Base-by-base conservation (phyloP, 495 filamentous ascomycete genomes). In the Friedmanniomyces endolithicus region DNA sequence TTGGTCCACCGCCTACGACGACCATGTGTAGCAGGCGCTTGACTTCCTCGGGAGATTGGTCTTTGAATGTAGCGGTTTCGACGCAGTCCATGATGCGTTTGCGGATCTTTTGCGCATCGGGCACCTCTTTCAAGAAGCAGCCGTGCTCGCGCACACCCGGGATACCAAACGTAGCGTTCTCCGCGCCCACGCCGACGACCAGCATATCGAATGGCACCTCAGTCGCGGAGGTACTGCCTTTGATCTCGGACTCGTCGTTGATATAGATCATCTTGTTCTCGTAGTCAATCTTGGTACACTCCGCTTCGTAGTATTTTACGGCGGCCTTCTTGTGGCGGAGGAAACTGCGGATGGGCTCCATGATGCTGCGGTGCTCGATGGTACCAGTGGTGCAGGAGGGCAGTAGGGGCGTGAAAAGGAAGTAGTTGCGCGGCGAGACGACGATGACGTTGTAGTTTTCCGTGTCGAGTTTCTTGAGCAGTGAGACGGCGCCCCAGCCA, bases 81-180 rank as follows among this genome's bases (percentile, higher is more conserved):
- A 94, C 86, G 67, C 94, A 97, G 75, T 99, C 94, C 92, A 99
- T 97, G 75, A 99, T 94, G 70, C 87, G 86, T 75, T 88, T 95
- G 64, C 92, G 88, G 65, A 99, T 97, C 60, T 81, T 78, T 70
- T 97, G 90, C 33, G 92, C 90, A 69, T 99, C 92, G 55, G 75
- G 79, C 59, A 99, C 94, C 72, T 99, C 92, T 78, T 97, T 97
- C 64, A 99, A 73, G 79, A 99, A 99, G 78, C 88, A 95, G 58
- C 86, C 88, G 76, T 99, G 68, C 71, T 99, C 90, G 57, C 83
- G 82, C 48, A 99, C 92, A 70, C 92, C 92, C 25, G 85, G 86
- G 64, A 99, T 97, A 64, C 82, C 92, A 63, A 99, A 99, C 45
- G 92, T 99, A 24, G 94, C 94, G 70, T 95, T 99, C 75, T 97